Evolutionary conservation across 768 basidiomycete species (phyloP).

Genomic region (Tubosaeta sp.): DNA sequence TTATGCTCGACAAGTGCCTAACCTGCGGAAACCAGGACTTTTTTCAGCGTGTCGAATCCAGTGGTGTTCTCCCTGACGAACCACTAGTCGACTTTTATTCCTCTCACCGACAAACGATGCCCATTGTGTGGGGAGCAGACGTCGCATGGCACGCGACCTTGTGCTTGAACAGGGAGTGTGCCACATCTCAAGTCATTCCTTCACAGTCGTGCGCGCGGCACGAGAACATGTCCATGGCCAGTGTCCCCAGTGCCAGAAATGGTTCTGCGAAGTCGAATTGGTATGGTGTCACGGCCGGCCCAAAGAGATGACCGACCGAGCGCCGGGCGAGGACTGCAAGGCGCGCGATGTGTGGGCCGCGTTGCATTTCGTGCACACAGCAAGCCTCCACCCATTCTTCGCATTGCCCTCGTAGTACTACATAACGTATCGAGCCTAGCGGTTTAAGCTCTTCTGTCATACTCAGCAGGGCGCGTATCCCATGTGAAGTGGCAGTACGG

Average conservation of each 20-base stretch:
- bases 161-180: slow-evolving; percentile 17
- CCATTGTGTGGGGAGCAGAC: slow-evolving; percentile 10
- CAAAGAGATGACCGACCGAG: slow-evolving; percentile 14
- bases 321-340: slow-evolving; percentile 14
- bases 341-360: slow-evolving; percentile 13
- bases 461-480: too few relatives aligned
- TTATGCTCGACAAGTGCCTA: background rate
- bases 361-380: too few relatives aligned
- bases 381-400: too few relatives aligned
- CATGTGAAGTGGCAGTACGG: too few relatives aligned
- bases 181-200: slow-evolving; percentile 12
- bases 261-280: slow-evolving; percentile 20
- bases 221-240: slow-evolving; percentile 3
- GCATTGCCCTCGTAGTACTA: too few relatives aligned
- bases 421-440: too few relatives aligned
- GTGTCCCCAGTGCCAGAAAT: slow-evolving; percentile 20
- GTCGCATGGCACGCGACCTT: slow-evolving; percentile 8
- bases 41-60: slow-evolving; percentile 9
- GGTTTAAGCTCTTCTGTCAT: too few relatives aligned
- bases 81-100: background rate
- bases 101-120: slow-evolving; percentile 1
- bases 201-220: slow-evolving; percentile 18
- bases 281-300: slow-evolving; percentile 24
- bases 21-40: slow-evolving; percentile 14
- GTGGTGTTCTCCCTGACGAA: slow-evolving; percentile 1